Evolutionary conservation across 306 rosid species (phyloP), one percentile per base, ranked within the genome.

Genomic region (Cyclanthera cordifolia): DNA sequence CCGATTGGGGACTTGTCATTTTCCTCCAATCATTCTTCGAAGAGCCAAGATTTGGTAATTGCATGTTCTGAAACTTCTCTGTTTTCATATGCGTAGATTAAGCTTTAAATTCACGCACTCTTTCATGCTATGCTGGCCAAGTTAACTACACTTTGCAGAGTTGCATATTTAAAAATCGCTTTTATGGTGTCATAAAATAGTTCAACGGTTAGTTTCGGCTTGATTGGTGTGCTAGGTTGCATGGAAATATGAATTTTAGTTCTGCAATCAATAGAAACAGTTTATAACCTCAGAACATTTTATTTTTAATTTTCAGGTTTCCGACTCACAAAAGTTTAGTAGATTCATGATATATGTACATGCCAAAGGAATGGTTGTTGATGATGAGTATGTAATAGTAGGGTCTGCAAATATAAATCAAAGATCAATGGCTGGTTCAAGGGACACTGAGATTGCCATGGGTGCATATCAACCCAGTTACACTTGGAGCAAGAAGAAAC

Each of bases 401-500:
- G 97, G 96, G 39, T 91, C 96, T 53, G 94, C 97, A 46, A 91
- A 91, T 72, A 86, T 91, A 73, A 91, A 88, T 73, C 89, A 91
- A 78, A 83, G 94, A 73, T 91, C 97, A 46, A 23, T 90, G 91
- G 90, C 86, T 1, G 95, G 97, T 64, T 90, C 95, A 58, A 86
- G 97, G 81, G 97, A 90, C 75, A 90, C 94, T 4, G 97, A 90
- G 86, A 90, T 88, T 74, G 97, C 95, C 75, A 90, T 88, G 97
- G 97, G 97, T n/a, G 89, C 89, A 34, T 86, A 86, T 76, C 95
- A 90, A 74, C 89, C 88, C 46, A 81, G 52, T 58, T 73, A 86
- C 68, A 84, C 95, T 11, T 83, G 95, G 94, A 81, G 78, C 10
- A 76, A 74, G 83, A 90, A 77, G 83, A 75, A 75, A 59, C 79